These are phyloP conservation scores for Iberis pinnata DNA, from an alignment of 345 rosid species.

Conservation along the genomic window DNA sequence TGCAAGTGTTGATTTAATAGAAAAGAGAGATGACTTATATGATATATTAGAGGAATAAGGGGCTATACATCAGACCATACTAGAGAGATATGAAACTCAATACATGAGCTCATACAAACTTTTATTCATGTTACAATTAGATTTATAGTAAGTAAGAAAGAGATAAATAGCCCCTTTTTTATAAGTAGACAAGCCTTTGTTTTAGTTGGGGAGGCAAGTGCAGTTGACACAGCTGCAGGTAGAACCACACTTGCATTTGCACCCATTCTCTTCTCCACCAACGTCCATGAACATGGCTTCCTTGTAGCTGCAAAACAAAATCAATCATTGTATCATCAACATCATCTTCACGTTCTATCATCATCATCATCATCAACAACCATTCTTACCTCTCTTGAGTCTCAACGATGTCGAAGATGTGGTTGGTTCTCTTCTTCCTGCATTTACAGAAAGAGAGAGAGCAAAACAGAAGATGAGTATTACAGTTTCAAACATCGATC, in stretches of 20 bases:
- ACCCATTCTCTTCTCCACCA: constrained; percentile 37
- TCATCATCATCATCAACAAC: background rate
- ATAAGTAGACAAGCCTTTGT: background rate
- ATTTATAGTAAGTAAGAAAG: too few species aligned
- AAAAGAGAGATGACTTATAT: background rate
- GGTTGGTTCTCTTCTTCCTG: constrained; percentile 78
- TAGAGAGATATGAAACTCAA: constrained; percentile 12
- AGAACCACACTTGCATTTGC: constrained; percentile 80
- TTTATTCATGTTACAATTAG: constrained; percentile 30
- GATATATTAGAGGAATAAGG: constrained; percentile 17
- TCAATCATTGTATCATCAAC: background rate
- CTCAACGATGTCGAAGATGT: constrained; percentile 44
- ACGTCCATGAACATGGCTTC: constrained; percentile 37
- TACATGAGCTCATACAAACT: constrained; percentile 2
- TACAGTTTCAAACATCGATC: background rate
- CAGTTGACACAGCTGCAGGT: constrained; percentile 64
- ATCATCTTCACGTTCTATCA: background rate
- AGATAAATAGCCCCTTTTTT: too few species aligned
- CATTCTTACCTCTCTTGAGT: constrained; percentile 53
- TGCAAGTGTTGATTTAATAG: background rate
- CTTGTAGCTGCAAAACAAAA: constrained; percentile 38
- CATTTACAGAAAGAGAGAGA: constrained; percentile 8
- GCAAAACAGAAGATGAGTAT: background rate
- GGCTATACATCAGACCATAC: constrained; percentile 19
- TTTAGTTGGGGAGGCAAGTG: constrained; percentile 44